Evolutionary conservation across 768 basidiomycete genomes (phyloP), one percentile per base, ranked within the genome.

Genomic region (Lactifluus volemus): DNA sequence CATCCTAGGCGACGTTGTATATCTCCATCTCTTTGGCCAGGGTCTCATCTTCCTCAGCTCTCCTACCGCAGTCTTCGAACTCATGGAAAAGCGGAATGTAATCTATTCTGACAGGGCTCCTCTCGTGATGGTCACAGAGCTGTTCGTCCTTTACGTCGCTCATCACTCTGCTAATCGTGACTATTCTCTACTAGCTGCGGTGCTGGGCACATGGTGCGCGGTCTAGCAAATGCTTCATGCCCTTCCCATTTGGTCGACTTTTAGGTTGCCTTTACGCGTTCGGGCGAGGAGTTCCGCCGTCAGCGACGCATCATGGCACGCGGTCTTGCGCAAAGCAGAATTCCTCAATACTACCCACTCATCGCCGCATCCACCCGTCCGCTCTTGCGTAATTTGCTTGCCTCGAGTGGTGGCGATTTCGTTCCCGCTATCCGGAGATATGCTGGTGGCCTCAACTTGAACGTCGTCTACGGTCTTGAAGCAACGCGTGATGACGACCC

Each of bases 41-140:
- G 79, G 81, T 2, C 78, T 91, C 38, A 75, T 89, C 34, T 85
- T 90, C 71, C 67, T 89, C 54, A 86, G 84, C 71, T 80, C 79
- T 38, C 77, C 78, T 7, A 78, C 85, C 41, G 83, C 78, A 0
- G 80, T 78, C 0, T 74, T 76, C 42, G 88, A 89, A 39, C 72
- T 92, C 58, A 73, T 92, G 64, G 88, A 90, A 58, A 85, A 81
- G 68, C 79, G 82, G 34, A 85, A 87, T 7, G 73, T 79, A 9
- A 83, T 88, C 32, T 90, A 89, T 70, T 84, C 88, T 8, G 89
- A 89, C 73, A 87, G 85, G 70, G 86, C 86, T 0, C 73, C 75
- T 29, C 73, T 88, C 25, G 76, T 85, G 48, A 89, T 91, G 88
- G 75, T 74, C 14, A 82, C 84, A 25, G 86, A 90, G 54, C 74